Evolutionary conservation across 2,329 filamentous ascomycete species (phyloP).

Genomic region (Colletotrichum lentis): DNA sequence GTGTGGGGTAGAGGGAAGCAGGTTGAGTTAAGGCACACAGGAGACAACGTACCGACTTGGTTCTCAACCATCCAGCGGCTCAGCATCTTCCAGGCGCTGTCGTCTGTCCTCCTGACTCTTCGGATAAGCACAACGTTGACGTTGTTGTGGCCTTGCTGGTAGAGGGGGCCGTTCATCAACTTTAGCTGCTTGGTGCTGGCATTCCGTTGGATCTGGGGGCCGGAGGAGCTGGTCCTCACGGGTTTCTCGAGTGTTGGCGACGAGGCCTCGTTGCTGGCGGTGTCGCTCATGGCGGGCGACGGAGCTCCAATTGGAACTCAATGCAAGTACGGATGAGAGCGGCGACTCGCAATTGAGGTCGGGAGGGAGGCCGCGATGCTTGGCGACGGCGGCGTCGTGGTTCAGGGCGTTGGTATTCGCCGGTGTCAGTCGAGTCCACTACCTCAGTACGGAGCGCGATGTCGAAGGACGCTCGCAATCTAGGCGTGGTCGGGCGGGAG

Average conservation of each 20-base stretch:
- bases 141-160: constrained; percentile 60
- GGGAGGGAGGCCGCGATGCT: constrained; percentile 16
- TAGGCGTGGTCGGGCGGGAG: neutral
- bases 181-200: constrained; percentile 38
- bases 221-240: constrained; percentile 10
- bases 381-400: constrained; percentile 7
- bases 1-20: neutral
- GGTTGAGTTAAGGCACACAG: neutral
- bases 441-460: neutral
- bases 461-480: constrained; percentile 5
- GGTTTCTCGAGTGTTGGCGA: constrained; percentile 30
- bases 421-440: constrained; percentile 1
- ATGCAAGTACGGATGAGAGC: constrained; percentile 11
- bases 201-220: constrained; percentile 27
- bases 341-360: constrained; percentile 22
- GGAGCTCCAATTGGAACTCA: constrained; percentile 32
- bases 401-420: neutral
- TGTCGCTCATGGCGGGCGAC: constrained; percentile 34
- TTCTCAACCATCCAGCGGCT: constrained; percentile 78
- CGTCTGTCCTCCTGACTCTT: constrained; percentile 68
- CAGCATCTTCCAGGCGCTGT: constrained; percentile 67
- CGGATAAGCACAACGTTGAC: constrained; percentile 63
- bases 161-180: constrained; percentile 65
- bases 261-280: constrained; percentile 23
- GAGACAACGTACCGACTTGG: constrained; percentile 73